Base-by-base conservation (phyloP, 2,329 filamentous ascomycete genomes). In the Xylaria sp. region DNA sequence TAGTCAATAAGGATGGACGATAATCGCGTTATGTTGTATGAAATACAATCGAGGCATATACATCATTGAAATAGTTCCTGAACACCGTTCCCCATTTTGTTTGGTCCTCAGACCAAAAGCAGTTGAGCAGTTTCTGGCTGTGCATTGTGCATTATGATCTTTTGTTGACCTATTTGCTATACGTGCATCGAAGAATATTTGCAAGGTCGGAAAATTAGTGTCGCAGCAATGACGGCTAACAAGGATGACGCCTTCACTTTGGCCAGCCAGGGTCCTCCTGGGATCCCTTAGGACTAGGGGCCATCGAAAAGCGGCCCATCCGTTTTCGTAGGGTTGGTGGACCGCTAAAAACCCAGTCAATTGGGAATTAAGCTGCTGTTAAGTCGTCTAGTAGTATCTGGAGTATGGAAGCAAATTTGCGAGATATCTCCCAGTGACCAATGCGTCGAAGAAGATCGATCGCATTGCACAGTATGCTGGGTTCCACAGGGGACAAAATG, bases 401-500 rank as follows among this genome's bases (percentile, higher is more conserved):
- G 50, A 70, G 20, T 54, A 70, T 70, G 34, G 64, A 70, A 52
- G 67, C 67, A 54, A 70, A 70, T 20, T 67, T 70, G 64, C 67
- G 67, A 15, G 67, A 70, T 51, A 70, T 70, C 56, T 70, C 67
- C 67, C 67, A 70, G 34, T 70, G 67, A 15, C 67, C 67, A 39
- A 70, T 70, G 28, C 67, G 67, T 15, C 67, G 64, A 15, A 70
- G 67, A 23, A 70, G 64, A 25, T 70, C 67, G 13, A 70, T 70
- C 34, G 67, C 67, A 58, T 70, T 70, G 56, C 67, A 70, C 18
- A 70, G 51, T 37, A 70, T 70, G 56, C 67, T 70, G 15, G 67
- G 67, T 31, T 70, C 67, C 4, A 67, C 65, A 4, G 67, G 60
- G 12, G 67, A 61, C 34, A 67, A 67, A 20, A 70, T 67, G 7